A percentile compares a stretch with the other conserved stretches of the same genome.
These are phyloP conservation scores for Nitzschia sp. DNA, from an alignment of 108 stramenopile genomes.

Conservation along the genomic window DNA sequence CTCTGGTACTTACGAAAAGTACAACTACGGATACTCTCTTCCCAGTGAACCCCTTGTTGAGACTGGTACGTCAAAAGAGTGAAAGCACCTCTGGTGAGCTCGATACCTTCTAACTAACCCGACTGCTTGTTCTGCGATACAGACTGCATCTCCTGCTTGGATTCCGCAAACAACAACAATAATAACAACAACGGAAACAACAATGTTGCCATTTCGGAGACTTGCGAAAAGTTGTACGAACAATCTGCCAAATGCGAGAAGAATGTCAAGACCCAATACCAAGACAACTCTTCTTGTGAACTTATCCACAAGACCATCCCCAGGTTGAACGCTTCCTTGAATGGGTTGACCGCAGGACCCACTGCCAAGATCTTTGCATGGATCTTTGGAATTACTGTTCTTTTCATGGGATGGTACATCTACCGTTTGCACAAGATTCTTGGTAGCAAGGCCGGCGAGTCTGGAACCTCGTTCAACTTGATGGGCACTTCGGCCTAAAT, in stretches of 20 bases:
- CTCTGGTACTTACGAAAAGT: slow-evolving; percentile 53
- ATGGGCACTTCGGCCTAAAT: background rate
- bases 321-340: slow-evolving; percentile 22
- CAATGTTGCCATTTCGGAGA: slow-evolving; percentile 47
- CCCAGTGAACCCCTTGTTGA: slow-evolving; percentile 52
- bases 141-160: slow-evolving; percentile 48
- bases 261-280: slow-evolving; percentile 47
- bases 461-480: background rate
- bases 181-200: slow-evolving; percentile 36
- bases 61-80: slow-evolving; percentile 13
- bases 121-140: background rate
- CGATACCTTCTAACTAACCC: background rate
- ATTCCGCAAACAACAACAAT: slow-evolving; percentile 36
- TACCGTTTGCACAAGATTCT: slow-evolving; percentile 48
- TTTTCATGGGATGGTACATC: slow-evolving; percentile 45
- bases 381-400: slow-evolving; percentile 54
- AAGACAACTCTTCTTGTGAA: slow-evolving; percentile 52
- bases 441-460: background rate
- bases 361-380: slow-evolving; percentile 25
- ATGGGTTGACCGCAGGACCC: background rate
- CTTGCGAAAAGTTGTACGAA: slow-evolving; percentile 63
- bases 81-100: too few relatives aligned
- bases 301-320: slow-evolving; percentile 48
- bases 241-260: slow-evolving; percentile 65
- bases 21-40: slow-evolving; percentile 52